Evolutionary conservation across 192 early-diverging fungal species (phyloP).

Genomic region (Chytriomyces hyalinus): DNA sequence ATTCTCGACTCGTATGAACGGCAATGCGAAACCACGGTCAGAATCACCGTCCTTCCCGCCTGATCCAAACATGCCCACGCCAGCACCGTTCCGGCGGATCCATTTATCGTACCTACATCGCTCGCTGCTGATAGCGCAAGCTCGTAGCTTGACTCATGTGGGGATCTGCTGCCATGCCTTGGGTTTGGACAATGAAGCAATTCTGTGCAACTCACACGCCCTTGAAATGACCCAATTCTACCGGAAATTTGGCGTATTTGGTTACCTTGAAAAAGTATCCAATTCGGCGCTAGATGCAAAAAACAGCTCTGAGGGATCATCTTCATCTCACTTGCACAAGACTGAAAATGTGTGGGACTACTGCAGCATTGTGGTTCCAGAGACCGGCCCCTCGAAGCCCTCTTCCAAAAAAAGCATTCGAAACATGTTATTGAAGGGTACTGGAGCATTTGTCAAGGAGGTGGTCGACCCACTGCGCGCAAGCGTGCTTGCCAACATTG

Average conservation of each 20-base stretch:
- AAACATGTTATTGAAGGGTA: not conserved
- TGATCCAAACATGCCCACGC: not conserved
- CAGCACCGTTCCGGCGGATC: not conserved
- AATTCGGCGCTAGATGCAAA: no score
- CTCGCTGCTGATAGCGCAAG: not conserved
- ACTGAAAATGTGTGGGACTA: no score
- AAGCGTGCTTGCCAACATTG: constrained; percentile 4
- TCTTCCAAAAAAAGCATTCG: no score
- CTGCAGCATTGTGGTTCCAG: no score
- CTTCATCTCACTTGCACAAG: no score
- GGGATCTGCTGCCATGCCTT: not conserved
- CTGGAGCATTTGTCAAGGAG: not conserved
- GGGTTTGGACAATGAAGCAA: no score
- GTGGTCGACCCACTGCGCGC: constrained; percentile 9
- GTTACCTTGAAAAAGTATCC: no score
- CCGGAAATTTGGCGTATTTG: no score
- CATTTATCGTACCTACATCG: constrained; percentile 11
- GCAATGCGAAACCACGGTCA: not conserved
- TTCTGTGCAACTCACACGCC: no score
- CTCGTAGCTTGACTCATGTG: constrained; percentile 5
- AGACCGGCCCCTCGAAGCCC: no score
- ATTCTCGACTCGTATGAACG: not conserved
- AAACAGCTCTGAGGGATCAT: no score
- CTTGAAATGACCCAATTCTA: no score
- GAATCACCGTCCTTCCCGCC: not conserved